Percentiles rank a stretch among this genome's conserved stretches.
Evolutionary conservation across 2,329 filamentous ascomycete species (phyloP).

Genomic region (Paramyrothecium roridum): DNA sequence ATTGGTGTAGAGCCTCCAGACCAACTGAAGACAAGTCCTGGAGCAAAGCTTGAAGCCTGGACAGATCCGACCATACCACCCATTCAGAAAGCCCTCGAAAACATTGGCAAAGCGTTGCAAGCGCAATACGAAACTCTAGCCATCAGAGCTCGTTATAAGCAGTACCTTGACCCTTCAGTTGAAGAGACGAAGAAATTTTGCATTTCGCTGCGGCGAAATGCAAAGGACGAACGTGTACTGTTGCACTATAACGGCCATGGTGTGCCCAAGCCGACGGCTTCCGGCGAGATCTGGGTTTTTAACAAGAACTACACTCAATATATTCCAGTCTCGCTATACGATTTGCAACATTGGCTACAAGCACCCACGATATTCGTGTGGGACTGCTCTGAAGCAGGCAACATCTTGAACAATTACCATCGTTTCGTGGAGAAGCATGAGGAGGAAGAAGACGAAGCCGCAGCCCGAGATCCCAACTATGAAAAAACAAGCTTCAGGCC

Average conservation of each 20-base stretch:
- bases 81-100: conserved; percentile 81
- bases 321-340: conserved; percentile 92
- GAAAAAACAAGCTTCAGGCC: conserved; percentile 68
- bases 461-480: conserved; percentile 76
- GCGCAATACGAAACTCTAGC: conserved; percentile 94
- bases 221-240: conserved; percentile 93
- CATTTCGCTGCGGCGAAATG: conserved; percentile 82
- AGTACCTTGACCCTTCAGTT: conserved; percentile 92
- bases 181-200: conserved; percentile 98
- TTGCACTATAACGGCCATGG: conserved; percentile 99
- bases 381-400: conserved; percentile 94
- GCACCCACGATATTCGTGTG: conserved; percentile 96
- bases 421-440: conserved; percentile 94
- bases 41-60: conserved; percentile 94
- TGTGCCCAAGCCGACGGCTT: conserved; percentile 90
- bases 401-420: conserved; percentile 93
- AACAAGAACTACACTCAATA: conserved; percentile 99
- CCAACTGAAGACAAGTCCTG: conserved; percentile 91
- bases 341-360: conserved; percentile 92
- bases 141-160: conserved; percentile 94
- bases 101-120: conserved; percentile 94
- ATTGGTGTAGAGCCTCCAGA: conserved; percentile 97
- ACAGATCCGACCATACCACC: conserved; percentile 83
- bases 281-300: conserved; percentile 98
- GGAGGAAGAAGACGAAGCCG: conserved; percentile 76